Base-by-base conservation (phyloP, 2,329 filamentous ascomycete genomes). In the Fusarium subtropicale region DNA sequence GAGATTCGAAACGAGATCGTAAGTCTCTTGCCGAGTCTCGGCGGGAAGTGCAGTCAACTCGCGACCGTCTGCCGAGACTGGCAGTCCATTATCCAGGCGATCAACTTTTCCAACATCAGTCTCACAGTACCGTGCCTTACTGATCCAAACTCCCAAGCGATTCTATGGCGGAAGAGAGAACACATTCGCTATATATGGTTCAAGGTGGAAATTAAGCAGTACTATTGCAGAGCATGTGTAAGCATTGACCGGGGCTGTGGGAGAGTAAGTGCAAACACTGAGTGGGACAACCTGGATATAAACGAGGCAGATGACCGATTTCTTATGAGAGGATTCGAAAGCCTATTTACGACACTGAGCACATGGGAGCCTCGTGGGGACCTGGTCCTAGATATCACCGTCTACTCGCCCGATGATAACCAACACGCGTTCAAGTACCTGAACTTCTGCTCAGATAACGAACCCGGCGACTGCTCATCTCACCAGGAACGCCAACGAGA, bases 341-440 rank as follows among this genome's bases (percentile, higher is more conserved):
- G 66, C 44, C 57, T 80, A 33, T 76, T 81, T 51, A 69, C 63
- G 47, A 62, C 60, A 55, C 76, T 80, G 22, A 77, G 72, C 71
- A 34, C 45, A 65, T 80, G 76, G 77, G 74, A 78, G 61, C 75
- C 74, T 62, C 57, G 66, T n/a, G 64, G 76, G 53, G 68, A 74
- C 48, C 74, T 81, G 56, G 47, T 75, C 28, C 76, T 81, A 39
- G 80, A 81, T 71, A 77, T 80, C 33, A 80, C 77, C 60, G 62
- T 80, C 38, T 76, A 79, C 73, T 81, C 80, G 20, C 76, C 75
- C 12, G 79, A 77, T 56, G 79, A 81, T 48, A 70, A 66, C 38
- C 45, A 78, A 53, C 76, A 81, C 69, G 77, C 73, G 71, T 79
- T 81, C 71, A 79, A 79, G 68, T 76, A 81, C 42, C 60, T 77